A percentile compares a stretch with the other conserved stretches of the same genome.
Evolutionary conservation across 306 rosid genomes (phyloP).

Genomic region (Lathyrus aphaca): DNA sequence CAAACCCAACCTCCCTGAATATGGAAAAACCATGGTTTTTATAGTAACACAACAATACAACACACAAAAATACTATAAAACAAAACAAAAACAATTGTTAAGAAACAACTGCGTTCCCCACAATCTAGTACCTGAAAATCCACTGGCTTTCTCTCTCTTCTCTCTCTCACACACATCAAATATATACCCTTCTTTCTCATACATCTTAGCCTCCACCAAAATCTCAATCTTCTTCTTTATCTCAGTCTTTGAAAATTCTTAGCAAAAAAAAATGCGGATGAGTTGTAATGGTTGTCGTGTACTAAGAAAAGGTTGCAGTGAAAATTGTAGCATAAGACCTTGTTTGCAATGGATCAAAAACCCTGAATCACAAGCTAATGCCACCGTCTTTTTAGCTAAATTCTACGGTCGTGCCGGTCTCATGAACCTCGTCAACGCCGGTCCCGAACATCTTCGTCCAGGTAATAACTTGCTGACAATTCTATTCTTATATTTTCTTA

Average conservation of each 20-base stretch:
- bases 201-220: not conserved
- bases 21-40: conserved; percentile 64
- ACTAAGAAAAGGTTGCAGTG: conserved; percentile 89
- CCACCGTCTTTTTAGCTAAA: conserved; percentile 93
- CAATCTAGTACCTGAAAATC: conserved; percentile 51
- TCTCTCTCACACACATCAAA: conserved; percentile 11
- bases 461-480: conserved; percentile 41
- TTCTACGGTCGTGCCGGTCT: conserved; percentile 98
- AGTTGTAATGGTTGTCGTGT: conserved; percentile 96
- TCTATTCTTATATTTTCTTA: not conserved
- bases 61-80: conserved; percentile 1
- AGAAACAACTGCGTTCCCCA: conserved; percentile 56
- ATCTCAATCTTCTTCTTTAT: conserved; percentile 4
- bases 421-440: conserved; percentile 94
- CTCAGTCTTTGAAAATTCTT: not conserved
- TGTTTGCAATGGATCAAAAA: conserved; percentile 91
- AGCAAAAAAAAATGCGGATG: conserved; percentile 78
- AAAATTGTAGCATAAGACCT: conserved; percentile 89
- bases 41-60: not conserved
- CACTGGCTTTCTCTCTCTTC: conserved; percentile 40
- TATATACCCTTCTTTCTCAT: conserved; percentile 31
- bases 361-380: conserved; percentile 95
- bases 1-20: conserved; percentile 55
- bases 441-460: conserved; percentile 94
- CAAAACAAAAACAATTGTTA: conserved; percentile 25